Base-by-base conservation (phyloP, 83 land plant species). In the Diphasiastrum complanatum region DNA sequence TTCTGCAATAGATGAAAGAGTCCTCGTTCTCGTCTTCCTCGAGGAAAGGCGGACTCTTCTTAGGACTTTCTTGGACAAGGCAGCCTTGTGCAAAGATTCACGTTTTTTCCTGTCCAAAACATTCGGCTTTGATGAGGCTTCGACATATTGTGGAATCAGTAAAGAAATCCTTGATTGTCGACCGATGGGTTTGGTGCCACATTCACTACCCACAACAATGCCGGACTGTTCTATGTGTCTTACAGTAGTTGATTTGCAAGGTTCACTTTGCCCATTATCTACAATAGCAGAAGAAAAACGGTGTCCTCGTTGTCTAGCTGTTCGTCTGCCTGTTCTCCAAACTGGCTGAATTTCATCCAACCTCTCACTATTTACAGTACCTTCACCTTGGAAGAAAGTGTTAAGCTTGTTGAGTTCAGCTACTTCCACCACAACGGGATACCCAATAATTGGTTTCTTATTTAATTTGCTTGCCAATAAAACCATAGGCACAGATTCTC, bases 301-400 rank as follows among this genome's bases (percentile, higher is more conserved):
- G 59, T 6, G 59, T 27, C 11, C 59, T 27, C 59, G 45, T 41
- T 27, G 34, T 30, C 59, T 20, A 27, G 59, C 59, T 11, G 59
- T 55, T 27, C 59, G 59, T 19, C 27, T 55, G 11, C 35, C 59
- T 27, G 59, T 55, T 35, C n/a, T 31, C 59, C 59, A 55, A 16
- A 50, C 20, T n/a, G 34, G 6, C 19, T 55, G 34, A 23, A n/a
- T 14, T 18, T 32, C 16, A 27, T 27, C 59, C 31, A 27, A 31
- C 59, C 27, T 30, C 11, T 55, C 59, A 24, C 38, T 27, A 55
- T 31, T 55, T 10, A 10, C 24, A 27, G 14, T 11, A 11, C n/a
- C n/a, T n/a, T n/a, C n/a, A n/a, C n/a, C n/a, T n/a, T n/a, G n/a
- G n/a, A n/a, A n/a, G n/a, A n/a, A n/a, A n/a, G n/a, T n/a, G n/a